phyloP scores from a whole-genome alignment of 2,329 filamentous ascomycete species.

The Sporothrix sp. region DNA sequence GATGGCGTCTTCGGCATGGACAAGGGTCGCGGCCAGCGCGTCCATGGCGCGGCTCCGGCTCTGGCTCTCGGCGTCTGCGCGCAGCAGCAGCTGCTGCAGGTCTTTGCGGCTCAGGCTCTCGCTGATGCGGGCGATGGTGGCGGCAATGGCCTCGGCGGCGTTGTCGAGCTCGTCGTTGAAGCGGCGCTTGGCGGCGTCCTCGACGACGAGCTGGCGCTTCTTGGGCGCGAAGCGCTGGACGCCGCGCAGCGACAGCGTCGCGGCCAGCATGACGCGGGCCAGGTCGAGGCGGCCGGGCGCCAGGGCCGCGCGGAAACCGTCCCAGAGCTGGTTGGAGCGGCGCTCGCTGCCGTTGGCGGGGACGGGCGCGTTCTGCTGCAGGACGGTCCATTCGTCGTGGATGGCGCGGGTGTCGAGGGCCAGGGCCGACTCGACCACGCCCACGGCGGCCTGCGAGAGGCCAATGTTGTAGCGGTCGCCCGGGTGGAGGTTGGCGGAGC shows the following conservation, averaged over 20 bases:
- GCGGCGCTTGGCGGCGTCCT: slow-evolving; percentile 41
- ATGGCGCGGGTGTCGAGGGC: slow-evolving; percentile 63
- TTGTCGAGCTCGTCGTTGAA: slow-evolving; percentile 66
- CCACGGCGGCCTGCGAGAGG: slow-evolving; percentile 46
- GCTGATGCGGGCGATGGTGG: slow-evolving; percentile 67
- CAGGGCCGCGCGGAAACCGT: slow-evolving; percentile 60
- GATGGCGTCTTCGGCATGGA: slow-evolving; percentile 70
- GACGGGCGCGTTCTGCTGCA: slow-evolving; percentile 50
- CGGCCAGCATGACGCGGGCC: slow-evolving; percentile 63
- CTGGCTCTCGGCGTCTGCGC: slow-evolving; percentile 53
- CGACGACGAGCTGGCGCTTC: slow-evolving; percentile 34
- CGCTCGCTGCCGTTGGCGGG: slow-evolving; percentile 56
- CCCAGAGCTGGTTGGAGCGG: slow-evolving; percentile 69
- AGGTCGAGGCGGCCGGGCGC: slow-evolving; percentile 58
- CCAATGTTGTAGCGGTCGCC: slow-evolving; percentile 40
- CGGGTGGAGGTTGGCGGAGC: slow-evolving; percentile 38
- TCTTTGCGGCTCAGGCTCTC: slow-evolving; percentile 59
- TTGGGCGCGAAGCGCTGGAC: slow-evolving; percentile 61
- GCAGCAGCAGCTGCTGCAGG: slow-evolving; percentile 62
- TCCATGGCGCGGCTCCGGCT: slow-evolving; percentile 53
- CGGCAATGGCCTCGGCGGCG: slow-evolving; percentile 51
- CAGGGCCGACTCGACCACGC: slow-evolving; percentile 57
- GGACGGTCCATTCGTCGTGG: slow-evolving; percentile 55
- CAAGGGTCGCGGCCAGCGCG: slow-evolving; percentile 66
- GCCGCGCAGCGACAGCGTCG: slow-evolving; percentile 59